Base-by-base conservation (phyloP, 768 basidiomycete genomes). In the Cyclocybe cylindracea region DNA sequence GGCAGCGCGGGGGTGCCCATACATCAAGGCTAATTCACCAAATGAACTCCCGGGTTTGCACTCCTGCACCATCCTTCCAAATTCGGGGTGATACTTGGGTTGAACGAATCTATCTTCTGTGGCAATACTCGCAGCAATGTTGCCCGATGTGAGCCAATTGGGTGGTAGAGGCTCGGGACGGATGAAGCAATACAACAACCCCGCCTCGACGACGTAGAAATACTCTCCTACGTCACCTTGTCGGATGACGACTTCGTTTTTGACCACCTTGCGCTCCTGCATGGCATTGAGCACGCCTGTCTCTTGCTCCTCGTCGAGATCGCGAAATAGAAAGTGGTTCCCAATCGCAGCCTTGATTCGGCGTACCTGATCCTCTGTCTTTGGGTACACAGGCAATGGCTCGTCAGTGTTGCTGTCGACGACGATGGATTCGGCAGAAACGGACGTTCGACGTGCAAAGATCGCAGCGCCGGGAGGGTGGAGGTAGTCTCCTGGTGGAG, bases 141-240 rank as follows among this genome's bases (percentile, higher is more conserved):
- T 70, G 34, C 70, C 67, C 19, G 78, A 77, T 7, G 75, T 73
- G 35, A 79, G 66, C 80, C 84, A 86, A 32, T 78, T 71, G 0
- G 82, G 79, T 2, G 86, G 84, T 13, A 85, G 70, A 5, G 84
- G 83, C 42, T 86, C 87, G 3, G 82, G 78, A 48, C 79, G 83
- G 58, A 88, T 85, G 68, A 86, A 98, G 67, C 93, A 90, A 60
- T 94, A 79, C 55, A 98, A 76, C 51, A 84, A 72, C 2, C 97
- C 97, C 39, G 81, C 79, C 71, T 98, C 97, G 57, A 98, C 94
- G 47, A 98, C 91, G 70, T 99, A 99, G 69, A 98, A 98, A 71
- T 86, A 94, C 62, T 98, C 95, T 48, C 97, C 97, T 14, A 92
- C 90, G 59, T 97, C 95, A 42, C 97, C 97, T 69, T 99, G 97